Percentiles rank a stretch among this genome's conserved stretches.
Evolutionary conservation across 495 filamentous ascomycete genomes (phyloP).

Genomic region (Hypoxylon cercidicola): DNA sequence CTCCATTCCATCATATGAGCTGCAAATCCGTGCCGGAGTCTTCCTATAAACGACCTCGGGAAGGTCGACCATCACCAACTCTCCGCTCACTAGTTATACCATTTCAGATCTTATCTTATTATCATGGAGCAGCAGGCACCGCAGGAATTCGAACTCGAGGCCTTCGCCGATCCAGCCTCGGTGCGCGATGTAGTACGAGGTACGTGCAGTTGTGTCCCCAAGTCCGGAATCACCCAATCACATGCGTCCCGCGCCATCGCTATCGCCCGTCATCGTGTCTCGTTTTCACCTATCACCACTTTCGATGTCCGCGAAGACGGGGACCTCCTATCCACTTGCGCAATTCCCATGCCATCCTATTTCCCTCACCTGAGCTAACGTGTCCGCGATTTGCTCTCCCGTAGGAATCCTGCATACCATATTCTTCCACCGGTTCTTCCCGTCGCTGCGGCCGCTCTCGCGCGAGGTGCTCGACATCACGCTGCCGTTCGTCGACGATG

Average conservation of each 20-base stretch:
- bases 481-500: constrained; percentile 87
- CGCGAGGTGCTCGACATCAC: constrained; percentile 93
- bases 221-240: too few species aligned
- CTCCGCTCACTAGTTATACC: constrained; percentile 19
- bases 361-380: constrained; percentile 10
- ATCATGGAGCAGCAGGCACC: constrained; percentile 67
- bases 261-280: constrained; percentile 14
- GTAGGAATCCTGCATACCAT: constrained; percentile 96
- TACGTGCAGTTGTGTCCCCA: constrained; percentile 49
- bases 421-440: constrained; percentile 99
- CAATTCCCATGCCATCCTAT: not conserved
- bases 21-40: not conserved
- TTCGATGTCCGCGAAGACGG: constrained; percentile 18
- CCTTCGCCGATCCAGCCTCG: constrained; percentile 81
- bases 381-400: not conserved
- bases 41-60: constrained; percentile 14
- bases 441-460: constrained; percentile 81
- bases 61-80: constrained; percentile 26
- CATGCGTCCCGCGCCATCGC: constrained; percentile 8
- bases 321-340: constrained; percentile 13
- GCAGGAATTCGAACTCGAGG: constrained; percentile 85
- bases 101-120: constrained; percentile 10
- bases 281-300: constrained; percentile 23
- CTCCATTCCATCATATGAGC: constrained; percentile 19
- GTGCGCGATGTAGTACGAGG: constrained; percentile 94